phyloP scores from a whole-genome alignment of 1,284 basidiomycete genomes.

The Ganoderma boninense region DNA sequence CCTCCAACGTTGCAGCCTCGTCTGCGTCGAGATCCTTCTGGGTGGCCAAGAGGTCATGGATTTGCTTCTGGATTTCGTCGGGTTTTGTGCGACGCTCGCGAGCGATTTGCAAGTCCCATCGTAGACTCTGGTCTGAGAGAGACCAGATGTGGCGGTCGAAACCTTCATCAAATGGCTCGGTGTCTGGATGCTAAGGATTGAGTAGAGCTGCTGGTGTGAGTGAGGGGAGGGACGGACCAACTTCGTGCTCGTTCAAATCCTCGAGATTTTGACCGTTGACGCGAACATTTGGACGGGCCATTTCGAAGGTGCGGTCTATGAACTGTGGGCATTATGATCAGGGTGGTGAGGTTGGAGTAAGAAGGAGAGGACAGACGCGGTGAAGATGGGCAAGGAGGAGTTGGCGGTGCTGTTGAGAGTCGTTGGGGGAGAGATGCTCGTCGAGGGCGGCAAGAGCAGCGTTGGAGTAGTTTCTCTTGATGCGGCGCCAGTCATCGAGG shows the following conservation, averaged over 20 bases:
- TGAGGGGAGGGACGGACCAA: conserved; percentile 49
- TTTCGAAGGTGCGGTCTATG: conserved; percentile 65
- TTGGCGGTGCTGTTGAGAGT: conserved; percentile 49
- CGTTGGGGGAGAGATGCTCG: conserved; percentile 47
- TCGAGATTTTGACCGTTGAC: conserved; percentile 84
- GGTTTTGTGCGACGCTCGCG: conserved; percentile 13
- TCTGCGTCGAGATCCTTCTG: conserved; percentile 7
- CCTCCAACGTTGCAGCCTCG: conserved; percentile 5
- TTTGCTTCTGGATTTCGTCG: conserved; percentile 11
- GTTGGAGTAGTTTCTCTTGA: conserved; percentile 58
- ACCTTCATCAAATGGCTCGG: conserved; percentile 76
- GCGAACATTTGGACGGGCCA: conserved; percentile 75
- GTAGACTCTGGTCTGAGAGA: conserved; percentile 13
- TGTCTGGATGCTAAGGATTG: conserved; percentile 50
- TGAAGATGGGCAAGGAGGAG: conserved; percentile 56
- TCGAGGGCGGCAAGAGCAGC: conserved; percentile 56
- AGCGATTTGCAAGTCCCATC: conserved; percentile 15
- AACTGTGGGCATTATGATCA: conserved; percentile 49
- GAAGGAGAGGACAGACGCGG: conserved; percentile 48
- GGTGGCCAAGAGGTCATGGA: conserved; percentile 9
- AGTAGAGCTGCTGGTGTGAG: too few relatives aligned
- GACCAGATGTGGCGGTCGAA: conserved; percentile 19
- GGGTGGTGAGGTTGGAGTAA: background rate
- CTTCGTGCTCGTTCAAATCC: conserved; percentile 62
- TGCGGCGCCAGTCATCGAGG: conserved; percentile 66